Evolutionary conservation across 495 filamentous ascomycete species (phyloP), one percentile per base, ranked within the genome.

Genomic region (Letharia columbiana): DNA sequence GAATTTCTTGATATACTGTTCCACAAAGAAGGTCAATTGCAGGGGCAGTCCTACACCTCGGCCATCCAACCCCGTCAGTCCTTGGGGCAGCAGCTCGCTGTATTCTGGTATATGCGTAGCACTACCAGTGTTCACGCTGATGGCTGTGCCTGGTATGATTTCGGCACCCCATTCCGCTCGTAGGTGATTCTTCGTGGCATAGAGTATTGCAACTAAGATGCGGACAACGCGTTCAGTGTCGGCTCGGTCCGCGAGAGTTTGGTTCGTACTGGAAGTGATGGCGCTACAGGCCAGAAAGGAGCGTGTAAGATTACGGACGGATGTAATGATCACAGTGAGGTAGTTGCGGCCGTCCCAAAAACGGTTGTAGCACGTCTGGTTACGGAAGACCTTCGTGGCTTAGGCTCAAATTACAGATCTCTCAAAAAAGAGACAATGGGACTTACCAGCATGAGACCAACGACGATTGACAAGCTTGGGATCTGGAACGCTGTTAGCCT

Each of bases 391-490:
- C 73, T 75, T 15, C 17, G 23, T 37, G 13, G 8, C 0, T 31
- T 49, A 39, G 65, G 63, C 2, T 10, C 18, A 23, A 12, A 17
- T 37, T 20, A 44, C 44, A 35, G 28, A 11, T 18, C 42, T 42
- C 28, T 45, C 3, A 8, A 9, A 28, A 37, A 1, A 18, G 9
- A 28, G 23, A 42, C 44, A 9, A 54, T 31, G 8, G 28, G 15
- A 61, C 20, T 18, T 69, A 74, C 89, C 44, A 91, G 87, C 86
- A 91, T 90, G 23, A 91, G 72, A 72, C 89, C 89, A 35, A 91
- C 88, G 61, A 91, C 89, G 67, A 91, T 91, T 31, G 87, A 89
- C 2, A 91, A 75, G n/a, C 83, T 87, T 20, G 89, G 88, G 63
- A 91, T 86, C 83, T 86, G 41, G 8, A 63, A 50, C 23, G 56